A percentile compares a stretch with the other conserved stretches of the same genome.
phyloP scores from a whole-genome alignment of 306 rosid genomes.

The Corylus heterophylla region DNA sequence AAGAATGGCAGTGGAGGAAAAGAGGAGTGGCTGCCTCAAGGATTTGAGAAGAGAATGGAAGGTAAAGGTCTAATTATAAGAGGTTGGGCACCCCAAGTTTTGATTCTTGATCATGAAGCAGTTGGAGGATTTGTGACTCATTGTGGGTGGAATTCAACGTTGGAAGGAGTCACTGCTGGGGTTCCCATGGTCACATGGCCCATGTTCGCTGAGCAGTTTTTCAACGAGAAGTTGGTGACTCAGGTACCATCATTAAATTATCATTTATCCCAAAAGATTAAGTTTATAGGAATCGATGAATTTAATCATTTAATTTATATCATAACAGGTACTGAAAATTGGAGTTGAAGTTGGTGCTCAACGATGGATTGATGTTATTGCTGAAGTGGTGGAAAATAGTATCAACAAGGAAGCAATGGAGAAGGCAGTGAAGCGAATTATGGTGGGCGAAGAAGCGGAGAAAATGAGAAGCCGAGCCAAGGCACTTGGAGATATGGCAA shows the following conservation, averaged over 20 bases:
- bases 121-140: constrained; percentile 38
- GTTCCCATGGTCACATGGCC: constrained; percentile 47
- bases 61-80: constrained; percentile 40
- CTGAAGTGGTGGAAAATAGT: too few species aligned
- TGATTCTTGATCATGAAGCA: constrained; percentile 35
- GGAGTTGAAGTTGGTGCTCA: constrained; percentile 22
- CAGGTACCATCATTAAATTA: background rate
- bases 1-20: background rate
- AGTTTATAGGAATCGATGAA: too few species aligned
- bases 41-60: constrained; percentile 42
- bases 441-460: constrained; percentile 45
- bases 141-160: constrained; percentile 44
- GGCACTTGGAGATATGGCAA: constrained; percentile 23
- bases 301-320: too few species aligned
- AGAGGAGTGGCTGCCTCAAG: constrained; percentile 32
- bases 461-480: constrained; percentile 33
- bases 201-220: constrained; percentile 28
- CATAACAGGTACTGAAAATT: constrained; percentile 16
- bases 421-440: constrained; percentile 32
- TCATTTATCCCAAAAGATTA: too few species aligned
- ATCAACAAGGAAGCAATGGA: background rate
- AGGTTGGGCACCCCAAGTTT: constrained; percentile 48
- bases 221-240: constrained; percentile 38
- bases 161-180: constrained; percentile 33
- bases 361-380: background rate